These are phyloP conservation scores for Kazachstania psychrophila DNA, from an alignment of 805 yeast species.

Conservation along the genomic window DNA sequence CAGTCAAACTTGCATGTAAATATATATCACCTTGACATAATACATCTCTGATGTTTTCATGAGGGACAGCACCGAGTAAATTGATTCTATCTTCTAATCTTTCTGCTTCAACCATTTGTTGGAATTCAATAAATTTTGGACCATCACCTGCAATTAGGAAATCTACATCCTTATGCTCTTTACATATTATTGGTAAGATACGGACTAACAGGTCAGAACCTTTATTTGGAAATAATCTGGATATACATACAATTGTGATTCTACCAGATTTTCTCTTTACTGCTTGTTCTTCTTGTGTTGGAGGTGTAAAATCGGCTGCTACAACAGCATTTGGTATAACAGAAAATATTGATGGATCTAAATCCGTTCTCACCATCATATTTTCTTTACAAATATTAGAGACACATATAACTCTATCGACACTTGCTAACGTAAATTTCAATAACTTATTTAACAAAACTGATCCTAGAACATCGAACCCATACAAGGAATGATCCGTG, in stretches of 20 bases:
- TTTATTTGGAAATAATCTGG: constrained; percentile 88
- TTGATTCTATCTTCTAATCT: constrained; percentile 82
- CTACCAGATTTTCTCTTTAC: constrained; percentile 13
- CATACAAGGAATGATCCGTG: constrained; percentile 93
- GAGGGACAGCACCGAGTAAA: constrained; percentile 77
- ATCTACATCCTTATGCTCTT: constrained; percentile 49
- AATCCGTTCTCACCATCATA: constrained; percentile 76
- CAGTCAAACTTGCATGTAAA: constrained; percentile 87
- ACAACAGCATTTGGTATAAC: constrained; percentile 97
- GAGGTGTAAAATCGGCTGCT: constrained; percentile 69
- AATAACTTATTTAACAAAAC: constrained; percentile 80
- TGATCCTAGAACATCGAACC: constrained; percentile 78
- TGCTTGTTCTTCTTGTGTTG: neutral
- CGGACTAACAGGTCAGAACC: constrained; percentile 87
- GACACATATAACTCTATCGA: constrained; percentile 93
- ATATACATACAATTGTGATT: constrained; percentile 82
- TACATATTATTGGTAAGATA: constrained; percentile 76
- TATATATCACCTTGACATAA: constrained; percentile 93
- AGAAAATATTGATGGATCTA: constrained; percentile 68
- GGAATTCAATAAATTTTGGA: constrained; percentile 86
- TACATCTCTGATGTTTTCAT: constrained; percentile 85
- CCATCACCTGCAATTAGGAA: constrained; percentile 95
- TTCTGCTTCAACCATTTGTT: constrained; percentile 86
- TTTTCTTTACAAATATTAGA: constrained; percentile 95
- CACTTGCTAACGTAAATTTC: constrained; percentile 73